Evolutionary conservation across 257 asterid species (phyloP), one percentile per base, ranked within the genome.

Genomic region (Salvia hispanica): DNA sequence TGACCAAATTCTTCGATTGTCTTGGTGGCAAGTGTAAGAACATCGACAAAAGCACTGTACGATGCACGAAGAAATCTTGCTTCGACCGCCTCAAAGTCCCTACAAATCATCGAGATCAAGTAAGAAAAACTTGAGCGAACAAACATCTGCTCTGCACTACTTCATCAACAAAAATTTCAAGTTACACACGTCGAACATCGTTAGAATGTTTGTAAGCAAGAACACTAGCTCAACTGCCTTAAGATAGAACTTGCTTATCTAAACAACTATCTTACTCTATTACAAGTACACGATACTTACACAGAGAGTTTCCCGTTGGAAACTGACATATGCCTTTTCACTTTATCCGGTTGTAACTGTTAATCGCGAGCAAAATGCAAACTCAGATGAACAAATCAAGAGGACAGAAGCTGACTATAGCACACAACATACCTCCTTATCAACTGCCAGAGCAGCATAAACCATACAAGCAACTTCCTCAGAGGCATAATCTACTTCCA

Each of bases 311-410:
- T 92, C 70, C 96, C 96, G 3, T 76, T 50, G 43, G 95, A 77
- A 53, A 84, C 79, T 0, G 81, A 78, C 83, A 87, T 86, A 1
- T 71, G 79, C 72, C 98, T 79, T 70, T 84, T 89, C 83, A 92
- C 96, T 82, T 92, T 92, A 68, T 89, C 96, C 0, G 98, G 98
- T 46, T 92, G 96, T 75, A 92, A 80, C 97, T 91, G 96, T 87
- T 79, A 40, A 65, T 77, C 16, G 10, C 62, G 69, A 72, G 13
- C 31, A 73, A 60, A 60, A 31, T 11, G 34, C 10, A 16, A 65
- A 15, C 11, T 58, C 65, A 64, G 52, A 6, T 36, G 7, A 39
- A 1, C 0, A 25, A 34, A 34, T 3, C 39, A 34, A 34, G 39
- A 34, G 39, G 39, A 34, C 6, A 74, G 14, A 47, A 53, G 47